Evolutionary conservation across 768 basidiomycete genomes (phyloP).

Genomic region (Suillus cothurnatus): DNA sequence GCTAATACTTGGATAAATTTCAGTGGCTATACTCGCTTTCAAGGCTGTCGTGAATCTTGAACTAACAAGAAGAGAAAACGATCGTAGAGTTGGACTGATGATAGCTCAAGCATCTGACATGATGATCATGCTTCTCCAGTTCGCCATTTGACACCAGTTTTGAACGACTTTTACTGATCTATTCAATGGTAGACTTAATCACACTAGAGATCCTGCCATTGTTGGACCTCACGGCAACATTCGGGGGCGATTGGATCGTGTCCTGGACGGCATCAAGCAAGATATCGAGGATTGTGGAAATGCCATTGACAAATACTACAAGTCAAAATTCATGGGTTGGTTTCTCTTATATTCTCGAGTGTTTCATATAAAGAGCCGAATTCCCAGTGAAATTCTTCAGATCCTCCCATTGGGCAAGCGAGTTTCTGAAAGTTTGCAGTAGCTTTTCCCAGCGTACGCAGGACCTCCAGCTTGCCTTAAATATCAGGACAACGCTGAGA

Average conservation of each 20-base stretch:
- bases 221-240: slow-evolving; percentile 34
- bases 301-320: slow-evolving; percentile 48
- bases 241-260: slow-evolving; percentile 34
- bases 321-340: slow-evolving; percentile 44
- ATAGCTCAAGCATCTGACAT: slow-evolving; percentile 53
- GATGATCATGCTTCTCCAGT: slow-evolving; percentile 50
- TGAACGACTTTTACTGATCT: not conserved
- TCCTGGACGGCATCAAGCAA: slow-evolving; percentile 35
- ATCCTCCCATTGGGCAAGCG: slow-evolving; percentile 38
- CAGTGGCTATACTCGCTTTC: slow-evolving; percentile 53
- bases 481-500: slow-evolving; percentile 39
- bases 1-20: slow-evolving; percentile 5
- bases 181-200: slow-evolving; percentile 27
- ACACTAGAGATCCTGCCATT: slow-evolving; percentile 27
- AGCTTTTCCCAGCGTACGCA: slow-evolving; percentile 38
- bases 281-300: slow-evolving; percentile 48
- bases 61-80: slow-evolving; percentile 50
- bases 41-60: slow-evolving; percentile 50
- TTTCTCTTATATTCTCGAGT: not conserved
- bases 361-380: slow-evolving; percentile 7
- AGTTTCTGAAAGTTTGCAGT: slow-evolving; percentile 35
- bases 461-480: slow-evolving; percentile 40
- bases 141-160: slow-evolving; percentile 12
- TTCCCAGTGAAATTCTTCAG: slow-evolving; percentile 34
- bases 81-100: slow-evolving; percentile 48